Base-by-base conservation (phyloP, 2,329 filamentous ascomycete species). In the Sodiomyces alkalinus region DNA sequence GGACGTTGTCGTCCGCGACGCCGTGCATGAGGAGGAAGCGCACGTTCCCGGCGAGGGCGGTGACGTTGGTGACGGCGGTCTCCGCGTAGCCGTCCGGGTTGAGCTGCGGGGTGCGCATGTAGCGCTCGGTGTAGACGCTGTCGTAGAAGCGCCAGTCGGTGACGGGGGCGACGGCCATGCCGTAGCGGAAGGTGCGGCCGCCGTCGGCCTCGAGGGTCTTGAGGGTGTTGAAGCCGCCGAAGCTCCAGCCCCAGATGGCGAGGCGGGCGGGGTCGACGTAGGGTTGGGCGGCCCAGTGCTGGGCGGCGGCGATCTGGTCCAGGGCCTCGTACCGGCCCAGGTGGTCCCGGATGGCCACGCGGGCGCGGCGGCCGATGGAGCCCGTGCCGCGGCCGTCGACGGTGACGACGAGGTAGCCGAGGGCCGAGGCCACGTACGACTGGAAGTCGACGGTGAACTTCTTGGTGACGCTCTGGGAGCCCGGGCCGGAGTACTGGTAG, bases 221-320 rank as follows among this genome's bases (percentile, higher is more conserved):
- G 44, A 98, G 67, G 5, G 90, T 82, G 62, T 81, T 80, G 61
- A 92, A 98, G 8, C 90, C 90, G 33, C 90, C 90, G 46, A 90
- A 98, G 37, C 82, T 92, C 90, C 90, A 98, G 26, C 90, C 90
- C 90, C 90, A 98, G 46, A 98, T 92, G 13, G 85, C 86, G 41
- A 98, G 71, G 30, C 80, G 73, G 6, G 72, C 64, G 16, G 68
- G 61, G 48, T 98, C 92, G 10, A 94, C 76, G 50, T 98, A 96
- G 10, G 67, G 54, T 47, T 83, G 87, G 20, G 61, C 58, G 0
- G 79, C 77, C 75, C 83, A 96, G 39, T 79, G 71, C 52, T 86
- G 80, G 4, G 81, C 90, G 1, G 85, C 80, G 16, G 76, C 80
- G 39, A 98, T 96, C 51, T 98, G 90, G 51, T 96, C 90, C 21